Conservation (phyloP, 1,284 basidiomycete genomes). For the Ustilago crameri region DNA sequence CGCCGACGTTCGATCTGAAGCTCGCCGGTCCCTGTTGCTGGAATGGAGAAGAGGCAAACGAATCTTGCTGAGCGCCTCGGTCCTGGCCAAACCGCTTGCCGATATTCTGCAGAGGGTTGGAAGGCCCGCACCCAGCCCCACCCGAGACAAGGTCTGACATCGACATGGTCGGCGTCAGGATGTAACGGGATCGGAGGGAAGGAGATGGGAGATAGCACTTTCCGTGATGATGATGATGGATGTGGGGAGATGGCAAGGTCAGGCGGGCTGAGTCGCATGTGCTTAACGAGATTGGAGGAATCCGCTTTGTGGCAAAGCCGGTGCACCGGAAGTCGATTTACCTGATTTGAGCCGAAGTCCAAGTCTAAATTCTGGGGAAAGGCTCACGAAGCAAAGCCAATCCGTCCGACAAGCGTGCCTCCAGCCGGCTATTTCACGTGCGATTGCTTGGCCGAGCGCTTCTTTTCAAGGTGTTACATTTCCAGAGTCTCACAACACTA, state of each 20-base stretch:
- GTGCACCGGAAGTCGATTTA: conserved; percentile 10
- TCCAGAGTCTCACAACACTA: too few relatives aligned
- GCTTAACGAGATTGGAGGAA: background rate
- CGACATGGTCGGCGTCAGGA: conserved; percentile 52
- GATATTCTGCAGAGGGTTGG: conserved; percentile 64
- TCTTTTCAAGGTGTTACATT: background rate
- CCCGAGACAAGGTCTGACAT: conserved; percentile 63
- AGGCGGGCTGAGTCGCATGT: conserved; percentile 2
- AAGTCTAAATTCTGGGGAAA: background rate
- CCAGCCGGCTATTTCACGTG: conserved; percentile 4
- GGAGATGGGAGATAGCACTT: too few relatives aligned
- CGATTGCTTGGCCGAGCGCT: background rate
- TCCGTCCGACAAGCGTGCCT: conserved; percentile 17
- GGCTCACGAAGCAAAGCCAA: background rate
- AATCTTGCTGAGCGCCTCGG: conserved; percentile 58
- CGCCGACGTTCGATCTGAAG: conserved; percentile 24
- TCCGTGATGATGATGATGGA: background rate
- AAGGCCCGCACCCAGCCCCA: conserved; percentile 65
- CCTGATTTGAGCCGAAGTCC: background rate
- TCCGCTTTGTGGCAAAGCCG: conserved; percentile 30
- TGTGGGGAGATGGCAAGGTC: background rate
- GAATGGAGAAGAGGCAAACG: conserved; percentile 9
- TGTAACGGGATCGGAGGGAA: too few relatives aligned
- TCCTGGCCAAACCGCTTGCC: conserved; percentile 66
- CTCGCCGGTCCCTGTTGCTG: conserved; percentile 15